Evolutionary conservation across 768 basidiomycete species (phyloP).

Genomic region (Omphalotus guepiniiformis): DNA sequence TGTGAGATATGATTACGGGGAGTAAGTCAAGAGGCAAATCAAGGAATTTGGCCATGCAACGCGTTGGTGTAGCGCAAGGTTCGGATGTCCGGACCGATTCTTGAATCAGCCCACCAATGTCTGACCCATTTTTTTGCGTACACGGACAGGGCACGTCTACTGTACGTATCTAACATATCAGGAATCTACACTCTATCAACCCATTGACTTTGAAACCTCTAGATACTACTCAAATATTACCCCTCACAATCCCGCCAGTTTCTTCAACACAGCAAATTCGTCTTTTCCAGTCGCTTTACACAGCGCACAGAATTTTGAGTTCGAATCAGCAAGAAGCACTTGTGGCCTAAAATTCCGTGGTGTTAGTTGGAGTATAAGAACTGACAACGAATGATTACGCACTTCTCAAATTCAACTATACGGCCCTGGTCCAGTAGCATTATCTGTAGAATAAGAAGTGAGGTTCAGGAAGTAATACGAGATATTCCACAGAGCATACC

Average conservation of each 20-base stretch:
- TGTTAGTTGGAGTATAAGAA: not conserved
- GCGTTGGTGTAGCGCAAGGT: too few relatives aligned
- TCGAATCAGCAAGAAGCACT: conserved; percentile 47
- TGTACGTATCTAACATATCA: too few relatives aligned
- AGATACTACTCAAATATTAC: too few relatives aligned
- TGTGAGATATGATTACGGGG: conserved; percentile 45
- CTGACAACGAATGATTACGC: conserved; percentile 8
- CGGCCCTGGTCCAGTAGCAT: conserved; percentile 76
- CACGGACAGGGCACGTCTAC: too few relatives aligned
- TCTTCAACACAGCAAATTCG: conserved; percentile 66
- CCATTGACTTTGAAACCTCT: too few relatives aligned
- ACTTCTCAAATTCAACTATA: conserved; percentile 73
- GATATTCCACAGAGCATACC: conserved; percentile 35
- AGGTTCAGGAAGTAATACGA: not conserved
- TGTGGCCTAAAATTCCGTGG: conserved; percentile 36
- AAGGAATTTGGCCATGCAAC: not conserved
- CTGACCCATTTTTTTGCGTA: too few relatives aligned
- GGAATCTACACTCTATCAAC: too few relatives aligned
- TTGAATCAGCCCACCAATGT: too few relatives aligned
- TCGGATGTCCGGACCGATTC: too few relatives aligned
- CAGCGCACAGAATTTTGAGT: conserved; percentile 60
- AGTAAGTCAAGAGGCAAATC: conserved; percentile 68
- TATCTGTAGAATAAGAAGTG: conserved; percentile 38
- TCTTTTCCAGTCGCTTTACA: conserved; percentile 73
- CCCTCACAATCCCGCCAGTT: conserved; percentile 48